Conservation (phyloP, 352 stramenopile species). For the Phytophthora sp. region DNA sequence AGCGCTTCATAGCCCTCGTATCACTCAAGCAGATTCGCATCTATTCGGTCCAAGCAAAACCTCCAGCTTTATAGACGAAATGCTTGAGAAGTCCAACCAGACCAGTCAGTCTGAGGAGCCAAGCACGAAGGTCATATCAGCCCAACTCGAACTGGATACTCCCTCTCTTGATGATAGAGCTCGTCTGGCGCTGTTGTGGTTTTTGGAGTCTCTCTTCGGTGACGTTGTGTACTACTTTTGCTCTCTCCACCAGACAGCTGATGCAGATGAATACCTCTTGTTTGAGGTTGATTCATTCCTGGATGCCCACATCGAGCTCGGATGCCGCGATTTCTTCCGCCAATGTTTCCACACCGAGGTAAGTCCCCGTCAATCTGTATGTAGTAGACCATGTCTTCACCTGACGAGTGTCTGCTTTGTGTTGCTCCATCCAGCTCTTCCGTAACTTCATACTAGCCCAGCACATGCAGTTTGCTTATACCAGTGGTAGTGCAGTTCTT, state of each 20-base stretch:
- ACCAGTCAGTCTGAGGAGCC: slow-evolving; percentile 2
- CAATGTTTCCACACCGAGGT: slow-evolving; percentile 81
- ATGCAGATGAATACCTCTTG: slow-evolving; percentile 46
- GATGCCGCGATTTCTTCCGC: slow-evolving; percentile 81
- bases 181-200: slow-evolving; percentile 55
- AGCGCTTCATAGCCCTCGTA: slow-evolving; percentile 43
- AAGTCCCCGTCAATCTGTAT: not conserved
- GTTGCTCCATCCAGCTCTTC: slow-evolving; percentile 51
- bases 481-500: not conserved
- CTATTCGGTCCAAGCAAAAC: slow-evolving; percentile 45
- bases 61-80: slow-evolving; percentile 38
- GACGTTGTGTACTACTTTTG: slow-evolving; percentile 69
- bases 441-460: slow-evolving; percentile 57
- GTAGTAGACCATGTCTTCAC: too few species aligned
- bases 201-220: slow-evolving; percentile 71
- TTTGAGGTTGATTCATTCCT: slow-evolving; percentile 73
- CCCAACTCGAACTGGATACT: not conserved
- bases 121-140: slow-evolving; percentile 5
- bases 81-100: slow-evolving; percentile 23
- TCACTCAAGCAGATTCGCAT: slow-evolving; percentile 54
- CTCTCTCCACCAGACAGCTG: slow-evolving; percentile 45
- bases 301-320: slow-evolving; percentile 67
- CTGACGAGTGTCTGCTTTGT: not conserved
- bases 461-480: slow-evolving; percentile 49
- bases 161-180: slow-evolving; percentile 33